Conservation (phyloP, 306 rosid genomes). For the Phaseolus lunatus region DNA sequence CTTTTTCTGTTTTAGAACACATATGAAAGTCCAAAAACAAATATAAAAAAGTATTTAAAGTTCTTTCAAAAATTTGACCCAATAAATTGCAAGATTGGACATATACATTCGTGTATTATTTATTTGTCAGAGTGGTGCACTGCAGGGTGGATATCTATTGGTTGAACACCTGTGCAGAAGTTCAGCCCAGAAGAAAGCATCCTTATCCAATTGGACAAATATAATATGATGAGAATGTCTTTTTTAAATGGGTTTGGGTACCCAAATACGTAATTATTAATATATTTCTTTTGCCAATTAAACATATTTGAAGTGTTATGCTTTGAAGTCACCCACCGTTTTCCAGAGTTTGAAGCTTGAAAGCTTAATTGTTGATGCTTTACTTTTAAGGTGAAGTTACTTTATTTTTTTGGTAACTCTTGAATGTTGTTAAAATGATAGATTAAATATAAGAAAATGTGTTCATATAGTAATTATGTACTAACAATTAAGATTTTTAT, state of each 20-base stretch:
- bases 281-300: too few relatives aligned
- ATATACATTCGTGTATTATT: not conserved
- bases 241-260: too few relatives aligned
- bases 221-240: constrained; percentile 3
- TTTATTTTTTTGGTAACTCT: too few relatives aligned
- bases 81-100: not conserved
- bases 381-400: too few relatives aligned
- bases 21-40: not conserved
- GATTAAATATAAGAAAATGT: too few relatives aligned
- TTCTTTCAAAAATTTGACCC: not conserved
- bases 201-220: constrained; percentile 37
- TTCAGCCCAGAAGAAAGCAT: constrained; percentile 24
- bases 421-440: too few relatives aligned
- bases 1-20: not conserved
- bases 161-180: constrained; percentile 36
- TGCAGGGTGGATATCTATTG: constrained; percentile 18
- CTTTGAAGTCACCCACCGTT: constrained; percentile 21
- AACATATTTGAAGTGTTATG: not conserved
- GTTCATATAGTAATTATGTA: too few relatives aligned
- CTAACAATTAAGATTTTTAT: too few relatives aligned
- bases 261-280: too few relatives aligned
- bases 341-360: too few relatives aligned
- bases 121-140: not conserved
- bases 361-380: too few relatives aligned
- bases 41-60: not conserved